Base-by-base conservation (phyloP, 345 rosid species). In the Populus pruinosa region DNA sequence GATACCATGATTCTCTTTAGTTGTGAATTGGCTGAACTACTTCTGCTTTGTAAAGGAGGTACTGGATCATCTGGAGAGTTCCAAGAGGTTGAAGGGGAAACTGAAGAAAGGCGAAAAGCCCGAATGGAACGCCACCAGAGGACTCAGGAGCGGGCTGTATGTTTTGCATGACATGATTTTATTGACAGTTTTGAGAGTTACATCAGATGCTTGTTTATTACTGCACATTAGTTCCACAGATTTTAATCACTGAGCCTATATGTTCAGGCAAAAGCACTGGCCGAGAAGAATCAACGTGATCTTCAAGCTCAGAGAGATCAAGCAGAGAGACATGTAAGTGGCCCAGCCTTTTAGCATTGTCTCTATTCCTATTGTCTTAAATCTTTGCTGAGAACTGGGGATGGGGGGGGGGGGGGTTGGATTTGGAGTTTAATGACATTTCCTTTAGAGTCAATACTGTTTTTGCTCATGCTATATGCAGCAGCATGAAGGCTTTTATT, bases 131-230 rank as follows among this genome's bases (percentile, higher is more conserved):
- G 97, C 80, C 97, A 92, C 76, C 99, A 91, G 76, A 90, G 98
- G 90, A 91, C 98, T 79, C 97, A 93, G 82, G 99, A 96, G 89
- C 93, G 99, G 25, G 98, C 98, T 81, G 99, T 96, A 87, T 74
- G 93, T 78, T 63, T 10, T 13, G 27, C 67, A 47, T 74, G 43
- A 41, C 5, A 75, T 74, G 68, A 69, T 59, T 80, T 71, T 23
- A 62, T 72, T 78, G 62, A 47, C 8, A 63, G 50, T n/a, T 49
- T 67, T 72, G 39, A 12, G 18, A 43, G 67, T 38, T 43, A 14
- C 6, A 23, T 27, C 47, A 53, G 53, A 50, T 67, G 31, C 67
- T 77, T 70, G n/a, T 53, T 70, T 68, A 43, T 33, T 70, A 35
- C 50, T n/a, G 41, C 50, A 31, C 33, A 70, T 61, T 68, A 29